A percentile compares a stretch with the other conserved stretches of the same genome.
phyloP scores from a whole-genome alignment of 345 rosid genomes.

The Eucalyptus melliodora region DNA sequence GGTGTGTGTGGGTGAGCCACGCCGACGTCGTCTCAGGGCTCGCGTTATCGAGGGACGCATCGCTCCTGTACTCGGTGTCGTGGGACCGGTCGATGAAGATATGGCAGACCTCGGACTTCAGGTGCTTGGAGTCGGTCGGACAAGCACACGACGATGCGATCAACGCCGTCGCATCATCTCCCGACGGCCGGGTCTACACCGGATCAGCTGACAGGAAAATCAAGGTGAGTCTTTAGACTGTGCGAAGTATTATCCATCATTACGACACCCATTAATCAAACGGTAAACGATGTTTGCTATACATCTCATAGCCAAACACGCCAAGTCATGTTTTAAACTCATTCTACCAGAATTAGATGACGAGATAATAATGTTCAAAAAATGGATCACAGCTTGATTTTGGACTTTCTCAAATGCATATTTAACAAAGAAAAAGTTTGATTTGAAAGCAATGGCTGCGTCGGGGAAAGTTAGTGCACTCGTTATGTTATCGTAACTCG shows the following conservation, averaged over 20 bases:
- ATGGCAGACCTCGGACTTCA: conserved; percentile 78
- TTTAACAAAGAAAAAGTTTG: background rate
- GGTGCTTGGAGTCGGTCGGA: conserved; percentile 70
- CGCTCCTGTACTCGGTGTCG: conserved; percentile 77
- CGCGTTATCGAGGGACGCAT: conserved; percentile 53
- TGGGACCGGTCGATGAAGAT: conserved; percentile 91
- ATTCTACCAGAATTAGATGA: background rate
- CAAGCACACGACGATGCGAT: conserved; percentile 87
- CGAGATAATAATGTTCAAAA: background rate
- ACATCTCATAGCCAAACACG: background rate
- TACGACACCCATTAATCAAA: background rate
- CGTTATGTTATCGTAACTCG: accelerated
- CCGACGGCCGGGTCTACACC: conserved; percentile 57
- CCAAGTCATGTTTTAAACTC: background rate
- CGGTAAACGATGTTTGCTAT: background rate
- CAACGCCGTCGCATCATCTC: conserved; percentile 52
- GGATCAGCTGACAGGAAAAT: conserved; percentile 82
- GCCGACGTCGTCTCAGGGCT: conserved; percentile 77
- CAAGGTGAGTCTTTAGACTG: conserved; percentile 3
- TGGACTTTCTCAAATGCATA: background rate
- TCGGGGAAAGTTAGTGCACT: background rate
- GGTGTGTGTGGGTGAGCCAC: conserved; percentile 78
- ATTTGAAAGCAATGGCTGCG: background rate
- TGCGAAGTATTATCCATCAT: background rate
- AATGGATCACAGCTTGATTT: background rate